phyloP scores from a whole-genome alignment of 108 stramenopile species.

The Nitzschia sp. region DNA sequence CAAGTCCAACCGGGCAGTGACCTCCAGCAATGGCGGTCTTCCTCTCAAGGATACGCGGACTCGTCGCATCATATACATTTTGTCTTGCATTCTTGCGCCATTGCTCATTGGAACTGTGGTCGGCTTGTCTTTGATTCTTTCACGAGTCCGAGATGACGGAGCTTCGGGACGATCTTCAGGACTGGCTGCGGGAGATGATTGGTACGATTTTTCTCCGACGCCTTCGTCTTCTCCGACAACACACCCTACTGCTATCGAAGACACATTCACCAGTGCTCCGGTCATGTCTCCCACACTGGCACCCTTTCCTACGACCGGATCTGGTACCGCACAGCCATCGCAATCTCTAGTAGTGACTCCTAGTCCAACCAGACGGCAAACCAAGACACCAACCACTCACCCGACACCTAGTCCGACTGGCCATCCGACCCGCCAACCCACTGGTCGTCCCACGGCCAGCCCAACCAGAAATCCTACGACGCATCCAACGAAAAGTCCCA shows the following conservation, averaged over 20 bases:
- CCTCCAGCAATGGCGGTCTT: not conserved
- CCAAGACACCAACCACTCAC: not conserved
- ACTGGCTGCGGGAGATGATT: no score
- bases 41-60: not conserved
- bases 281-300: no score
- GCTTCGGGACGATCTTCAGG: not conserved
- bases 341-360: not conserved
- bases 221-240: no score
- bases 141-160: constrained; percentile 1
- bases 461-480: no score
- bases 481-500: no score
- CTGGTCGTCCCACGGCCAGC: not conserved
- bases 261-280: no score
- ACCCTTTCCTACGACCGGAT: no score
- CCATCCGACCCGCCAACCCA: not conserved
- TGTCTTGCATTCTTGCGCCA: not conserved
- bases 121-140: not conserved
- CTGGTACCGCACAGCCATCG: not conserved
- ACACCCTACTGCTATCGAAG: no score
- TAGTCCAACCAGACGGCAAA: not conserved
- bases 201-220: no score
- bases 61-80: not conserved
- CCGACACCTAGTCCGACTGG: not conserved
- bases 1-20: not conserved
- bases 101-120: not conserved